These are phyloP conservation scores for Hymenoscyphus scutula DNA, from an alignment of 2,329 filamentous ascomycete species.

Conservation along the genomic window DNA sequence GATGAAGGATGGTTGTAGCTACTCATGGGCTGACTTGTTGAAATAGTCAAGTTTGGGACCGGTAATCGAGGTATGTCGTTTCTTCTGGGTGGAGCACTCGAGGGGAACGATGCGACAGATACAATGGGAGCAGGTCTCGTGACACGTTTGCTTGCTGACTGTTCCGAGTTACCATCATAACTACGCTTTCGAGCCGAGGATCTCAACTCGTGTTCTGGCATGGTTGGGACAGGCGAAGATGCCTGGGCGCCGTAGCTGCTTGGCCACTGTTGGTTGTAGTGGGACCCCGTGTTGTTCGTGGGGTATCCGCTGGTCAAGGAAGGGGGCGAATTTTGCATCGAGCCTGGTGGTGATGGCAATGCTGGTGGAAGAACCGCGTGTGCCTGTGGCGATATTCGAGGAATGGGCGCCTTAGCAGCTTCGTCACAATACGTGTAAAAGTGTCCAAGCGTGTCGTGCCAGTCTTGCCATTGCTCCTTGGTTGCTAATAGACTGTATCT, in stretches of 20 bases:
- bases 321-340: conserved; percentile 49
- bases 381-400: conserved; percentile 29
- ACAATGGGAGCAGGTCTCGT: conserved; percentile 26
- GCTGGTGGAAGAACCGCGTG: conserved; percentile 41
- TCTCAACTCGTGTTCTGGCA: conserved; percentile 41
- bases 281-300: conserved; percentile 18
- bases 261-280: conserved; percentile 36
- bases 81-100: conserved; percentile 23
- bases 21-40: conserved; percentile 33
- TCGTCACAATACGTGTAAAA: conserved; percentile 67
- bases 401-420: conserved; percentile 29
- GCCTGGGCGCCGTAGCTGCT: conserved; percentile 39
- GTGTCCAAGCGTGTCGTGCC: conserved; percentile 78
- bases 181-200: conserved; percentile 53
- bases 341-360: conserved; percentile 50
- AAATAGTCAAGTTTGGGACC: conserved; percentile 64
- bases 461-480: conserved; percentile 79
- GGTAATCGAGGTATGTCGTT: conserved; percentile 56
- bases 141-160: conserved; percentile 53
- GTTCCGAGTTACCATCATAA: conserved; percentile 51
- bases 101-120: conserved; percentile 14
- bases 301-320: conserved; percentile 39
- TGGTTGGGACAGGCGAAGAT: conserved; percentile 30
- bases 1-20: conserved; percentile 24
- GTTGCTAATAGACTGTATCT: conserved; percentile 89